Evolutionary conservation across 768 basidiomycete genomes (phyloP).

Genomic region (Hirschioporus abietinus): DNA sequence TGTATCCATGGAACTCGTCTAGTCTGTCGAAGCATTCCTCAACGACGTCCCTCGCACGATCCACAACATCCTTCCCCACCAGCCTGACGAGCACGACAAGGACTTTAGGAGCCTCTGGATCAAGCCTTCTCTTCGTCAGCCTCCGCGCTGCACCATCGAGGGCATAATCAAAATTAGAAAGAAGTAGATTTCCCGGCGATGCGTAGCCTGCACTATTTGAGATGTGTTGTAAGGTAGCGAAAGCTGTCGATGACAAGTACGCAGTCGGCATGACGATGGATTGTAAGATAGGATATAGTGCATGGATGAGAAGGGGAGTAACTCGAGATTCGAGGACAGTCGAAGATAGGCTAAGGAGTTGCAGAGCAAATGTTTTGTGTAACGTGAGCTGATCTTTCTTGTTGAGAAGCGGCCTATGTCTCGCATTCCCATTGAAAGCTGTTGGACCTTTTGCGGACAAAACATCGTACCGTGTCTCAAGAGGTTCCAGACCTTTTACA

Average conservation of each 20-base stretch:
- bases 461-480: slow-evolving; percentile 31
- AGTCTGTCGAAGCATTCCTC: slow-evolving; percentile 97
- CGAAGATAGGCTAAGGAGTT: slow-evolving; percentile 65
- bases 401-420: slow-evolving; percentile 13
- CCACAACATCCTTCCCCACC: slow-evolving; percentile 82
- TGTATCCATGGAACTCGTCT: slow-evolving; percentile 95
- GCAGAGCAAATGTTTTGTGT: slow-evolving; percentile 67
- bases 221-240: slow-evolving; percentile 65
- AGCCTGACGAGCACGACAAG: slow-evolving; percentile 79
- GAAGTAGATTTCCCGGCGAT: slow-evolving; percentile 79
- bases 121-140: slow-evolving; percentile 74
- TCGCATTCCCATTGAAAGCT: slow-evolving; percentile 35
- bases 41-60: slow-evolving; percentile 88
- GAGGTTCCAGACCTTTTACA: slow-evolving; percentile 55
- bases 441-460: slow-evolving; percentile 20
- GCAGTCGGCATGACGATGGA: slow-evolving; percentile 71
- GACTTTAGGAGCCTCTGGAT: slow-evolving; percentile 85
- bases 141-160: slow-evolving; percentile 86
- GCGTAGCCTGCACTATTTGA: slow-evolving; percentile 79
- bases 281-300: slow-evolving; percentile 82
- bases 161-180: slow-evolving; percentile 96
- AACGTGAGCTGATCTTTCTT: slow-evolving; percentile 47
- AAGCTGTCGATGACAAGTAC: slow-evolving; percentile 69
- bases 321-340: slow-evolving; percentile 72
- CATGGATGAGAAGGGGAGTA: slow-evolving; percentile 64